These are phyloP conservation scores for Ettlia oleoabundans DNA, from an alignment of 139 green algal genomes.

Conservation along the genomic window DNA sequence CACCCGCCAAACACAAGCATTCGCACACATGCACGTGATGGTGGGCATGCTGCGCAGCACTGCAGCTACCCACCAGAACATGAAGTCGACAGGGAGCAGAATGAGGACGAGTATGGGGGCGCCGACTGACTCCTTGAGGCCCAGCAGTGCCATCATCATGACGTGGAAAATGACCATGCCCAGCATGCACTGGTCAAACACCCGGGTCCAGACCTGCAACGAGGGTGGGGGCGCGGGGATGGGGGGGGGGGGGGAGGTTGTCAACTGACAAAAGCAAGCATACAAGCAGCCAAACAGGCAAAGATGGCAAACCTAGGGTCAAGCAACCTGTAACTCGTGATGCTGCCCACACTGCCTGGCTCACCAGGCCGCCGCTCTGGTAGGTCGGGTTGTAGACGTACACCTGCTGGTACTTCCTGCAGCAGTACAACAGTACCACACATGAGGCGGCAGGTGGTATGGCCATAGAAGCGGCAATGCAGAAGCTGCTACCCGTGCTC, in stretches of 20 bases:
- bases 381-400: conserved; percentile 48
- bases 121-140: conserved; percentile 59
- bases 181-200: conserved; percentile 69
- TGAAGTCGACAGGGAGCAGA: conserved; percentile 55
- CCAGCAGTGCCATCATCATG: conserved; percentile 67
- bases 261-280: neutral
- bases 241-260: neutral
- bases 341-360: neutral
- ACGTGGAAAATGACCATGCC: conserved; percentile 74
- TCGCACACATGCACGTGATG: neutral
- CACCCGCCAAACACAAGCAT: neutral
- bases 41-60: no score
- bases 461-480: neutral
- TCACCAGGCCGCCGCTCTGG: conserved; percentile 50
- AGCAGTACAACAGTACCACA: neutral
- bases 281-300: neutral
- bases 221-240: neutral
- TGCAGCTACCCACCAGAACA: conserved; percentile 44
- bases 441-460: neutral
- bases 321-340: no score
- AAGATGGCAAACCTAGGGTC: no score
- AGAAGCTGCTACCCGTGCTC: neutral
- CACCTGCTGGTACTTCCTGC: conserved; percentile 52
- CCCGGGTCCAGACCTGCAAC: conserved; percentile 48
- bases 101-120: conserved; percentile 46